Base-by-base conservation (phyloP, 257 asterid species). In the Dorcoceras hygrometricum region DNA sequence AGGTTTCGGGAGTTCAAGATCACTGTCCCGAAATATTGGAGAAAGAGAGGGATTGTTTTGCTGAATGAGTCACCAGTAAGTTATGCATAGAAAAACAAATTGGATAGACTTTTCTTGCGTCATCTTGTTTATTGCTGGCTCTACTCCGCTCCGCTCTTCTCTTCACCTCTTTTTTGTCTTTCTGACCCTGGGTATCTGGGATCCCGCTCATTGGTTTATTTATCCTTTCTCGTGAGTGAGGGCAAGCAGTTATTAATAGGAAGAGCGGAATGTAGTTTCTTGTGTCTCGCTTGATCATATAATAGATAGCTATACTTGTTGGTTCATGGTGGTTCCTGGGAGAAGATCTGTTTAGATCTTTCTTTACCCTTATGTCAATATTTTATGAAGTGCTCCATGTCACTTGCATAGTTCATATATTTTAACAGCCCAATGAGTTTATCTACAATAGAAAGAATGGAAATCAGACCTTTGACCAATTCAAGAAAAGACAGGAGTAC, bases 1-100 rank as follows among this genome's bases (percentile, higher is more conserved):
- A 28, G 63, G 61, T 67, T 66, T 55, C n/a, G 18, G 59, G 59
- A 57, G 76, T 58, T 70, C 75, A 50, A 80, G 77, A 77, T 70
- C 69, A 57, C 56, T 73, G 60, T 4, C 31, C 72, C 68, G 59
- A 19, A 36, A 11, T 26, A 34, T 12, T 34, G 55, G 67, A 62
- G 26, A 32, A 62, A 34, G 32, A 22, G 54, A 27, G 63, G 73
- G 62, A 63, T 63, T 77, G 70, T 67, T 36, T 43, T 18, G 39
- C 20, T 46, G 65, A 67, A 24, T 46, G 55, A 54, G 36, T 59
- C 73, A 76, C 46, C 39, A 36, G 31, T 48, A 34, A 46, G 50
- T 57, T 73, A 25, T 51, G 66, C 73, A 36, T 20, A 50, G 72
- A 23, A 34, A 32, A 51, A 66, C 25, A 66, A 9, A 16, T 43